phyloP scores from a whole-genome alignment of 2,329 filamentous ascomycete species.

The Calonectria leucothoes region DNA sequence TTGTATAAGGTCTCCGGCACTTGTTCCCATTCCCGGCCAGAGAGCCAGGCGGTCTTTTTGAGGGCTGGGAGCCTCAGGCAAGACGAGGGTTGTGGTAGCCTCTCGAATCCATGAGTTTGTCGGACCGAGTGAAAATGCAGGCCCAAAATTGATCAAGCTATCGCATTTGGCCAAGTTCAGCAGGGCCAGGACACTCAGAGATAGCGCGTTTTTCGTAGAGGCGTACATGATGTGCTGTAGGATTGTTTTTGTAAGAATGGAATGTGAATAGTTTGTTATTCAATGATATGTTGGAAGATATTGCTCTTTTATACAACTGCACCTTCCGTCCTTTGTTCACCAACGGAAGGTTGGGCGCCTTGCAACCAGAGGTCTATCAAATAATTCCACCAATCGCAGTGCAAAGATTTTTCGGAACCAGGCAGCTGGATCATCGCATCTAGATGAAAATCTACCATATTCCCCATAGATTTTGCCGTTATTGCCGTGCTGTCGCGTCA shows the following conservation, averaged over 20 bases:
- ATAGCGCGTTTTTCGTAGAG: neutral
- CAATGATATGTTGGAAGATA: neutral
- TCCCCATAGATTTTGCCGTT: neutral
- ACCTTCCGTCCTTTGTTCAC: neutral
- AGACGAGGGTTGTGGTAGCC: constrained; percentile 25
- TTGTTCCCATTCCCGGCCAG: constrained; percentile 32
- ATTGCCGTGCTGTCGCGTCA: neutral
- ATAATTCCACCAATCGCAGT: neutral
- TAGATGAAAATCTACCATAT: neutral
- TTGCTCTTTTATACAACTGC: neutral
- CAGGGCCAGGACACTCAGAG: constrained; percentile 13
- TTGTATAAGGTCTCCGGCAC: constrained; percentile 27
- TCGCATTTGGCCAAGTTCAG: neutral
- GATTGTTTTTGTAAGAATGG: neutral
- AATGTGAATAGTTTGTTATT: neutral
- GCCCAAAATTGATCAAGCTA: constrained; percentile 15
- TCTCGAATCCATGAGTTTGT: constrained; percentile 32
- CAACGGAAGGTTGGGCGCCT: neutral
- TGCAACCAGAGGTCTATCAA: no score
- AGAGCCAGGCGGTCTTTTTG: constrained; percentile 26
- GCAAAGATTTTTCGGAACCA: neutral
- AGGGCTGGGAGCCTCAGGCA: constrained; percentile 24
- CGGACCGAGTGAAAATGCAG: constrained; percentile 29
- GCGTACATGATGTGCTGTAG: neutral
- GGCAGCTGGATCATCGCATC: neutral